phyloP scores from a whole-genome alignment of 352 stramenopile species.

The Albugo candida region DNA sequence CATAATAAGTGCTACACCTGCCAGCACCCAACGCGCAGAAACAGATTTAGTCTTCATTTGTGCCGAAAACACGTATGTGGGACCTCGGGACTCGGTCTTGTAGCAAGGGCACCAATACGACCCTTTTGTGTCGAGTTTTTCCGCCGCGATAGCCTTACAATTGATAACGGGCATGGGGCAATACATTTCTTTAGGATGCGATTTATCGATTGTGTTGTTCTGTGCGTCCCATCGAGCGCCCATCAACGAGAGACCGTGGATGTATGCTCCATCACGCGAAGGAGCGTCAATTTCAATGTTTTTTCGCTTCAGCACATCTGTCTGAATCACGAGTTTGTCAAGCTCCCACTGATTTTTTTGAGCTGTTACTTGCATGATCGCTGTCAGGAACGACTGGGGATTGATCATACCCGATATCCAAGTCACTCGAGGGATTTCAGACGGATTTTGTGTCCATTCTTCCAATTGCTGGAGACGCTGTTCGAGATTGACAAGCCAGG shows the following conservation, averaged over 20 bases:
- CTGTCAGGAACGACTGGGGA: slow-evolving; percentile 92
- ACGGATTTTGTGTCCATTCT: slow-evolving; percentile 92
- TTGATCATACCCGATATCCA: slow-evolving; percentile 92
- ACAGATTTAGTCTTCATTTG: slow-evolving; percentile 95
- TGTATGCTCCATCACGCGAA: slow-evolving; percentile 88
- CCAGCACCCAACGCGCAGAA: slow-evolving; percentile 86
- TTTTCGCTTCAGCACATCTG: slow-evolving; percentile 90
- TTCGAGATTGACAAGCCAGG: slow-evolving; percentile 89
- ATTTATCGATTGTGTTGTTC: slow-evolving; percentile 87
- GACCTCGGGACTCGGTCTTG: slow-evolving; percentile 91
- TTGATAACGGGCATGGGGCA: slow-evolving; percentile 95
- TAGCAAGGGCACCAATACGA: slow-evolving; percentile 93
- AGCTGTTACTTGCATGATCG: slow-evolving; percentile 94
- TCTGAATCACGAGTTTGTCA: slow-evolving; percentile 94
- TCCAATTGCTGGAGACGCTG: slow-evolving; percentile 86
- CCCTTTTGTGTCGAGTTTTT: slow-evolving; percentile 90
- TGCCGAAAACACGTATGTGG: slow-evolving; percentile 94
- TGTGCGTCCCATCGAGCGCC: slow-evolving; percentile 88
- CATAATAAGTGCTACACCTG: slow-evolving; percentile 91
- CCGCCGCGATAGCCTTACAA: slow-evolving; percentile 87
- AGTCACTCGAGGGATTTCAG: slow-evolving; percentile 91
- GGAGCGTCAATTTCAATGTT: slow-evolving; percentile 74
- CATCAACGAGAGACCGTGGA: slow-evolving; percentile 88
- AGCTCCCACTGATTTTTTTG: slow-evolving; percentile 94
- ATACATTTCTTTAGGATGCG: slow-evolving; percentile 96